Conservation (phyloP, 306 rosid species). For the Sophora flavescens region DNA sequence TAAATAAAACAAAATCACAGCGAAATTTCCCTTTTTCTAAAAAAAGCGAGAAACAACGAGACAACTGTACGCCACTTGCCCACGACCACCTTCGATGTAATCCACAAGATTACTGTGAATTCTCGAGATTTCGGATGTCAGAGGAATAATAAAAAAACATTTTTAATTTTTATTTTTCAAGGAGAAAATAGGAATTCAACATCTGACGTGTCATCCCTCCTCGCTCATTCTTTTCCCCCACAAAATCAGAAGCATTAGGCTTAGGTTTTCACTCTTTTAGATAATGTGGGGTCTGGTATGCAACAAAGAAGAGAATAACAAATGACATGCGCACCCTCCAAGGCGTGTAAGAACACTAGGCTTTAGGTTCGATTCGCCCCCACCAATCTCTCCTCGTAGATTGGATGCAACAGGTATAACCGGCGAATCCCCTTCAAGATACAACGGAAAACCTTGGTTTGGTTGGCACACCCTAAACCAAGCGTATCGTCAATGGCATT, state of each 20-base stretch:
- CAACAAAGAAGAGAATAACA: too few species aligned
- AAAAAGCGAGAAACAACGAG: conserved; percentile 21
- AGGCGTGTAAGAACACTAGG: too few species aligned
- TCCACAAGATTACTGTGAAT: conserved; percentile 70
- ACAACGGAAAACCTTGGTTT: too few species aligned
- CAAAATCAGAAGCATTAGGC: conserved; percentile 26
- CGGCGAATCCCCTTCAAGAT: too few species aligned
- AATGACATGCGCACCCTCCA: too few species aligned
- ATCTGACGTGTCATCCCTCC: conserved; percentile 58
- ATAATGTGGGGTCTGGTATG: too few species aligned
- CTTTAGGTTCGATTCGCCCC: too few species aligned
- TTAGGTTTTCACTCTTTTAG: conserved; percentile 18
- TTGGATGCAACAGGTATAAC: too few species aligned
- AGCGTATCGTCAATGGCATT: too few species aligned
- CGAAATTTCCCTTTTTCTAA: neutral
- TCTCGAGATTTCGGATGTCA: conserved; percentile 54
- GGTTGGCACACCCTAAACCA: too few species aligned
- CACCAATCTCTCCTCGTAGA: too few species aligned
- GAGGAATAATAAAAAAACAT: neutral
- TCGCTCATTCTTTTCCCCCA: conserved; percentile 27
- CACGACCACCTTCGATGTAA: conserved; percentile 37
- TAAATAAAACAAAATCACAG: neutral
- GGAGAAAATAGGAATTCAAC: conserved; percentile 13
- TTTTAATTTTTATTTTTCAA: neutral
- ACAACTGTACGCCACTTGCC: conserved; percentile 45